phyloP scores from a whole-genome alignment of 2,329 filamentous ascomycete species.

The Fusarium nodosum region DNA sequence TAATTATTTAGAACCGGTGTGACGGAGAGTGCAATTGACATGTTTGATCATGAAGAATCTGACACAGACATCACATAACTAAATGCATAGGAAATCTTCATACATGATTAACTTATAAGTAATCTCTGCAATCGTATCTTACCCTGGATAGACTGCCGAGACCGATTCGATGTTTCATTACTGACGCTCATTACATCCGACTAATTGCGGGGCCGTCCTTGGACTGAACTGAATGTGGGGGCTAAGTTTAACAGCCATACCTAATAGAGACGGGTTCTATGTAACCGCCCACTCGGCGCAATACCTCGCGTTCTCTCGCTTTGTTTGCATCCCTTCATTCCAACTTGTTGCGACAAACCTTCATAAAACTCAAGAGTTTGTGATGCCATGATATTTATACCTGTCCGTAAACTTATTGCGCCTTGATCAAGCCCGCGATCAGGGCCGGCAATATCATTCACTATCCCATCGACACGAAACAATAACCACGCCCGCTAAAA shows the following conservation, averaged over 20 bases:
- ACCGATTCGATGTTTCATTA: conserved; percentile 16
- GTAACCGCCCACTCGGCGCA: conserved; percentile 39
- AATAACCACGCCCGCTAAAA: background rate
- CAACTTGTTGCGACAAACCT: conserved; percentile 9
- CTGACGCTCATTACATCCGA: conserved; percentile 12
- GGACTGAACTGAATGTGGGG: conserved; percentile 26
- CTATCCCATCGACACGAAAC: conserved; percentile 8
- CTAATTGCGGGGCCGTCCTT: conserved; percentile 29
- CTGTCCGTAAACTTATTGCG: conserved; percentile 22
- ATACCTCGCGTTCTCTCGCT: conserved; percentile 40
- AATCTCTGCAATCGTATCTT: background rate
- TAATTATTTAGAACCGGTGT: background rate
- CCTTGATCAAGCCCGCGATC: conserved; percentile 42
- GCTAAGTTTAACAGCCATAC: conserved; percentile 37
- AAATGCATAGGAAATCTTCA: background rate
- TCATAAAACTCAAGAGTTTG: conserved; percentile 15
- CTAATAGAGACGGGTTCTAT: conserved; percentile 38
- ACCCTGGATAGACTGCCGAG: conserved; percentile 11
- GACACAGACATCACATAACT: background rate
- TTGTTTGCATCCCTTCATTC: conserved; percentile 25
- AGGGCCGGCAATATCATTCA: conserved; percentile 29
- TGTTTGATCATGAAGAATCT: background rate
- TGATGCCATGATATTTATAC: conserved; percentile 39
- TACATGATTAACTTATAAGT: background rate
- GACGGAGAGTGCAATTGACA: background rate